Evolutionary conservation across 1,284 basidiomycete genomes (phyloP).

Genomic region (Ustilago nuda): DNA sequence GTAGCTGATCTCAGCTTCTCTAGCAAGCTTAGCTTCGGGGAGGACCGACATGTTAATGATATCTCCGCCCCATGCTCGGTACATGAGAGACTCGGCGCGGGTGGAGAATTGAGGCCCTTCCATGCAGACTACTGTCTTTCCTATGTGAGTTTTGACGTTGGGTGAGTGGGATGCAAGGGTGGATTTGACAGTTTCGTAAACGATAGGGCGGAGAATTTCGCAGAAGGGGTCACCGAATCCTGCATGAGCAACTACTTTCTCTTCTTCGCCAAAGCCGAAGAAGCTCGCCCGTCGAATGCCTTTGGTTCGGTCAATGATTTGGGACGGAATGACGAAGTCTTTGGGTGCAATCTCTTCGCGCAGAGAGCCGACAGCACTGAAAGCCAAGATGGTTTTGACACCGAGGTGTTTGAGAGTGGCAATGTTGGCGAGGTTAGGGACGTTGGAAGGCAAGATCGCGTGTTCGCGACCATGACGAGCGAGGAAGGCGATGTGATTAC

Average conservation of each 20-base stretch:
- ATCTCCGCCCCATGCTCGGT: constrained; percentile 83
- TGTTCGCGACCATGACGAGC: constrained; percentile 88
- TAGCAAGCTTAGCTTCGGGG: constrained; percentile 93
- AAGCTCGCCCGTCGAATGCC: constrained; percentile 86
- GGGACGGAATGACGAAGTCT: constrained; percentile 87
- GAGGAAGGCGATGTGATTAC: constrained; percentile 84
- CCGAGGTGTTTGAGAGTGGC: constrained; percentile 93
- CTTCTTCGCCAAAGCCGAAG: constrained; percentile 78
- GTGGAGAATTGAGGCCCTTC: constrained; percentile 95
- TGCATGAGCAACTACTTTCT: constrained; percentile 85
- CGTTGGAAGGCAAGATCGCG: constrained; percentile 69
- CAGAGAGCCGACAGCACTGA: constrained; percentile 95
- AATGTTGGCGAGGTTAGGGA: constrained; percentile 88
- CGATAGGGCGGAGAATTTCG: constrained; percentile 52
- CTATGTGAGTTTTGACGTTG: constrained; percentile 73
- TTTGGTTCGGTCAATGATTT: constrained; percentile 97
- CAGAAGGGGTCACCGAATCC: constrained; percentile 82
- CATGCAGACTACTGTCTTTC: constrained; percentile 93
- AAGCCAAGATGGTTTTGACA: constrained; percentile 87
- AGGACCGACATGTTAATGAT: constrained; percentile 82
- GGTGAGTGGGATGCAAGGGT: constrained; percentile 38
- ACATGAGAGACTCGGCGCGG: constrained; percentile 93
- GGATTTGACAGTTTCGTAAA: constrained; percentile 47
- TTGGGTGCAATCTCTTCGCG: constrained; percentile 84
- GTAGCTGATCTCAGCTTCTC: constrained; percentile 86